Conservation (phyloP, 164 flowering plant genomes). For the Tetrastigma voinierianum region DNA sequence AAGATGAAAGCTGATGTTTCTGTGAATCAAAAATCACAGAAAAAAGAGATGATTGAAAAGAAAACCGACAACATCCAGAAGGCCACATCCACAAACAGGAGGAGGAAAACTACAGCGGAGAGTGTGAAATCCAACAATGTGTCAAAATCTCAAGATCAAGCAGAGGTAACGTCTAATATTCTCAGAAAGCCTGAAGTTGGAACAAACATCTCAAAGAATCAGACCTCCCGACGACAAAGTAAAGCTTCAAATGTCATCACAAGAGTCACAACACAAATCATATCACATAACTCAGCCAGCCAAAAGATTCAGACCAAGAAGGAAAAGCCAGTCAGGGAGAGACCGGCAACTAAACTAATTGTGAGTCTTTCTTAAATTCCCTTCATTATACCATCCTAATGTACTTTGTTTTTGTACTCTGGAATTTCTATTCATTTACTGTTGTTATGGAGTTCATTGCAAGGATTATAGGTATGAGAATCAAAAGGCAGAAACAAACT, state of each 20-base stretch:
- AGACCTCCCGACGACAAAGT: slow-evolving; percentile 7
- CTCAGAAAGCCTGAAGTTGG: slow-evolving; percentile 25
- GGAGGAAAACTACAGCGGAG: slow-evolving; percentile 25
- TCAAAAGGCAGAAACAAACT: background rate
- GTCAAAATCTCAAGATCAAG: slow-evolving; percentile 26
- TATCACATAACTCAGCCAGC: slow-evolving; percentile 7
- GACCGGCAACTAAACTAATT: slow-evolving; percentile 9
- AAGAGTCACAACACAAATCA: slow-evolving; percentile 9
- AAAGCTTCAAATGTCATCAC: slow-evolving; percentile 11
- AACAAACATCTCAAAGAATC: slow-evolving; percentile 20
- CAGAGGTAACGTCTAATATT: slow-evolving; percentile 23
- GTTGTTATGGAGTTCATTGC: background rate
- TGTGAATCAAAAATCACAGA: slow-evolving; percentile 19
- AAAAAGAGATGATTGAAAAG: slow-evolving; percentile 28
- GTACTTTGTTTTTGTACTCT: slow-evolving; percentile 2
- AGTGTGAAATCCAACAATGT: slow-evolving; percentile 18
- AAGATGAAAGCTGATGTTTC: slow-evolving; percentile 31
- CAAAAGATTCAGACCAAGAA: slow-evolving; percentile 25
- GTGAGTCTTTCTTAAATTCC: slow-evolving; percentile 29
- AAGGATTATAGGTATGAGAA: background rate
- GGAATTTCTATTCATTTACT: too few relatives aligned
- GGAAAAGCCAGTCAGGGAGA: slow-evolving; percentile 24
- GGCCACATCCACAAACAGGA: slow-evolving; percentile 16
- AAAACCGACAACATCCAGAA: slow-evolving; percentile 28
- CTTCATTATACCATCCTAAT: background rate